Evolutionary conservation across 2,329 filamentous ascomycete species (phyloP), one percentile per base, ranked within the genome.

Genomic region (Trichophaea hybrida): DNA sequence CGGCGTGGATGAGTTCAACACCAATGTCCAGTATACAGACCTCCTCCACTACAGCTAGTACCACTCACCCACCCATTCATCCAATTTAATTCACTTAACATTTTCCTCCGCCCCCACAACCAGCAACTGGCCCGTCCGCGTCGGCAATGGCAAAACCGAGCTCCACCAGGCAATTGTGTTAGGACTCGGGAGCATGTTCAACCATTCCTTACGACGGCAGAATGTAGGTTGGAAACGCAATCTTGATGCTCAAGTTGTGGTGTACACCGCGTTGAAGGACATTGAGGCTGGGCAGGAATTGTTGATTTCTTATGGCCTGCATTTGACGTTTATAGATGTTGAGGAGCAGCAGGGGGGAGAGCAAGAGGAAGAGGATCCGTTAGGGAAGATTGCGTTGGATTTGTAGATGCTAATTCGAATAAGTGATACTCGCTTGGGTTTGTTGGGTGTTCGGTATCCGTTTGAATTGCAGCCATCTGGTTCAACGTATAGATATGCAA

Each of bases 41-140:
- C 68, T 81, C 3, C 76, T 75, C 67, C 75, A 80, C 67, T 81
- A 81, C 65, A 80, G 77, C 34, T 80, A 80, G 76, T 78, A 71
- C 61, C 37, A 51, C 6, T 17, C 52, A 38, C 53, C 48, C 49
- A 50, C 52, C 34, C 1, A 40, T 12, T 31, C n/a, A n/a, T 44
- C 53, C 53, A 10, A n/a, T 35, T 15, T 24, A 24, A 5, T 24
- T 24, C 15, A 12, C 53, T 15, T 44, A 31, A 17, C 53, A 17
- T 13, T 8, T 13, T 64, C 60, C 46, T 55, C 46, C 46, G 37
- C 48, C 33, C 58, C 37, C 35, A 33, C 15, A 17, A 7, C 13
- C 48, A 65, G 62, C 49, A 64, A 65, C 58, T 67, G 62, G 61
- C 61, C 59, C 8, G 38, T 58, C 12, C 10, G 12, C 34, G 15